Evolutionary conservation across 2,329 filamentous ascomycete species (phyloP), one percentile per base, ranked within the genome.

Genomic region (Fusarium sp.): DNA sequence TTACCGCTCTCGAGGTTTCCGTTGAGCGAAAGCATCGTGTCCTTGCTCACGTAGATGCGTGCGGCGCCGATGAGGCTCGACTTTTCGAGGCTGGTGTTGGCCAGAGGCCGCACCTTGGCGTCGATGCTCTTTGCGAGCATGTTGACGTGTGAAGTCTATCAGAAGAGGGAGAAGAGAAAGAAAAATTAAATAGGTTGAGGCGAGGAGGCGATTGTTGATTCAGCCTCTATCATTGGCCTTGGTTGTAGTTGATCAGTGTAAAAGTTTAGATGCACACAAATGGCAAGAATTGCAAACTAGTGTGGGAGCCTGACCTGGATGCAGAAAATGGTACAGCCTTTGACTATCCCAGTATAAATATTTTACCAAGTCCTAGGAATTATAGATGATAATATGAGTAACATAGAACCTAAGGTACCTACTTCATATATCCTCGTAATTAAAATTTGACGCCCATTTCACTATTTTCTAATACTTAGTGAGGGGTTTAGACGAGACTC

Each of bases 1-100:
- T 80, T 81, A 17, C 85, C 85, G 36, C 81, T 83, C 46, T 87
- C 84, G 11, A 85, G 78, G 24, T 78, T 80, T 1, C 84, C 84
- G 1, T 82, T 86, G 1, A 87, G 75, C 6, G 85, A 82, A 17
- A 87, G 82, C 51, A 87, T 81, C 2, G 84, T 80, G 27, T 87
- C 85, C 64, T 84, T 85, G 79, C 83, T 85, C 72, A 87, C 80
- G 71, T 87, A 87, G 65, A 87, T 77, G 27, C 85, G 83, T 1
- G 84, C 85, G 2, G 85, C 85, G 60, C 85, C 85, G 11, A 80
- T 70, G 5, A 85, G 80, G 49, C 80, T 83, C 27, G 83, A 77
- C 60, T 85, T 86, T 55, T 86, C 84, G 24, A 84, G 81, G 44
- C 80, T 82, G 24, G 80, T 77, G 66, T 84, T 85, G 62, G 83